Percentiles rank a stretch among this genome's conserved stretches.
phyloP scores from a whole-genome alignment of 2,329 filamentous ascomycete species.

The Trichoderma guizhouense region DNA sequence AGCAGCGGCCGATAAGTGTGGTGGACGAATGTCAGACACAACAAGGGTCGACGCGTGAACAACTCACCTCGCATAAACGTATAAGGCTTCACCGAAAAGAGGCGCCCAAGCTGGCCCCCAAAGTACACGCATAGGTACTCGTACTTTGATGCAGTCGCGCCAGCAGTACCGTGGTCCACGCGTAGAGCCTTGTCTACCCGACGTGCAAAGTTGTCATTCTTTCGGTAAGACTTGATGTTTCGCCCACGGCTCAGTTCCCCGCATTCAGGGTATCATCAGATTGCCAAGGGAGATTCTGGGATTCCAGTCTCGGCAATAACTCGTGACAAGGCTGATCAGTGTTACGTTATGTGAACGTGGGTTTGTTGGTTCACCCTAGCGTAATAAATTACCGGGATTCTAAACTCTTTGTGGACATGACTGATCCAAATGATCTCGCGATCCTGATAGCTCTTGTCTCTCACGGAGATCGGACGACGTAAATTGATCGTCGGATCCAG shows the following conservation, averaged over 20 bases:
- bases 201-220: not conserved
- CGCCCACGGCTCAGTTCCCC: not conserved
- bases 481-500: not conserved
- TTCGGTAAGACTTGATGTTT: not conserved
- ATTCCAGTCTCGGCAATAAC: not conserved
- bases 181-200: not conserved
- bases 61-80: not conserved
- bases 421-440: not conserved
- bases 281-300: not conserved
- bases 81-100: not conserved
- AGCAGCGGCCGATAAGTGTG: not conserved
- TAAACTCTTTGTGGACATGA: not conserved
- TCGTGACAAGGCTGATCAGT: not conserved
- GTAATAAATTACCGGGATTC: not conserved
- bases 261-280: not conserved
- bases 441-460: not conserved
- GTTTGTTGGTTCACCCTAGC: not conserved
- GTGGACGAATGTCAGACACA: not conserved
- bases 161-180: not conserved
- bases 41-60: not conserved
- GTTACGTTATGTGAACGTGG: not conserved
- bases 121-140: not conserved
- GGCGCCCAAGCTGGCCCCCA: not conserved
- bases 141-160: not conserved
- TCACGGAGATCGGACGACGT: not conserved